phyloP scores from a whole-genome alignment of 768 basidiomycete species.

The Exsudoporus frostii region DNA sequence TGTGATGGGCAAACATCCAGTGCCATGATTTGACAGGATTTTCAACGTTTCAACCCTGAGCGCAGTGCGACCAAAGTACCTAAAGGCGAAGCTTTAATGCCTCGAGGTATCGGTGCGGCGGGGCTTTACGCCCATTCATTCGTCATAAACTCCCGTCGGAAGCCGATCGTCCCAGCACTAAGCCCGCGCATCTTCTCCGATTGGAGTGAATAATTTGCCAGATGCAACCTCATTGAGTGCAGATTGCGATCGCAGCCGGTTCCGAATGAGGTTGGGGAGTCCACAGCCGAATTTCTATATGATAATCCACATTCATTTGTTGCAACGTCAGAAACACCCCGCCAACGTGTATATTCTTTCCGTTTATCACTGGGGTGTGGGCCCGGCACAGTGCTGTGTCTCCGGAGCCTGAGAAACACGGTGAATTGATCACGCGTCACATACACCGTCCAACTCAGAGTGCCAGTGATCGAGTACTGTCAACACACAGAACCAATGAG shows the following conservation, averaged over 20 bases:
- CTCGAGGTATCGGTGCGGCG: constrained; percentile 35
- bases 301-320: constrained; percentile 29
- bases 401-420: constrained; percentile 24
- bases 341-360: constrained; percentile 31
- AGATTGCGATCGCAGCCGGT: constrained; percentile 19
- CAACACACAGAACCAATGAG: constrained; percentile 59
- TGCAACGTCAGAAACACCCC: constrained; percentile 17
- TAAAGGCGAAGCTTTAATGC: constrained; percentile 26
- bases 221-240: constrained; percentile 7
- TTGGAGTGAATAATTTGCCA: constrained; percentile 7
- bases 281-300: constrained; percentile 24
- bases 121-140: constrained; percentile 28
- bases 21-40: constrained; percentile 13
- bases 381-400: constrained; percentile 8
- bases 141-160: constrained; percentile 31
- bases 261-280: constrained; percentile 20
- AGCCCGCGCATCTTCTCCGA: constrained; percentile 17
- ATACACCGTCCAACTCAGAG: constrained; percentile 19
- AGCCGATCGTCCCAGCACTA: constrained; percentile 21
- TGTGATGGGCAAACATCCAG: constrained; percentile 13
- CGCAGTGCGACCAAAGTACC: constrained; percentile 30
- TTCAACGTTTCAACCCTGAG: constrained; percentile 33
- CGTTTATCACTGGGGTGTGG: constrained; percentile 23
- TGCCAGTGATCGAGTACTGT: constrained; percentile 62
- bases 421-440: constrained; percentile 25